Percentiles rank a stretch among this genome's conserved stretches.
These are phyloP conservation scores for Carex arenaria DNA, from an alignment of 202 grass and related monocot species.

Conservation along the genomic window DNA sequence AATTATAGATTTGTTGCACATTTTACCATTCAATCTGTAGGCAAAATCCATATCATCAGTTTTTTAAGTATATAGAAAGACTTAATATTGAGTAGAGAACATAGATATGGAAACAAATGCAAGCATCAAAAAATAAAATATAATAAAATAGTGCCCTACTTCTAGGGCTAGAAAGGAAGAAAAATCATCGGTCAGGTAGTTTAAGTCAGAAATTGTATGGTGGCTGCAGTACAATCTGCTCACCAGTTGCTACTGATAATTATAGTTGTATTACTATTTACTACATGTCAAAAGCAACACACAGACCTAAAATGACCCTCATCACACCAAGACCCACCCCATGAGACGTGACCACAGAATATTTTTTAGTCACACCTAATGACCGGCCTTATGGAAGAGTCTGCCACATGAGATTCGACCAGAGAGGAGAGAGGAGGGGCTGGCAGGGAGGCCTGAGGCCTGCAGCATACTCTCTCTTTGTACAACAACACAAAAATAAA, in stretches of 20 bases:
- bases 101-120: background rate
- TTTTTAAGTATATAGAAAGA: background rate
- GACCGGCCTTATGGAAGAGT: too few relatives aligned
- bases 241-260: too few relatives aligned
- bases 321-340: background rate
- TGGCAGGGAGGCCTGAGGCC: too few relatives aligned
- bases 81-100: background rate
- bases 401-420: too few relatives aligned
- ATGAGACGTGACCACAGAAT: background rate
- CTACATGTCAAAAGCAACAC: background rate
- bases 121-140: background rate
- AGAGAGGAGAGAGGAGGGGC: too few relatives aligned
- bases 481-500: background rate
- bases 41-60: background rate
- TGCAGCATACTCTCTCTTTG: too few relatives aligned
- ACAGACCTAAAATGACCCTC: background rate
- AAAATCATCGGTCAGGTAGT: background rate
- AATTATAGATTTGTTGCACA: background rate
- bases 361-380: too few relatives aligned
- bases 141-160: background rate
- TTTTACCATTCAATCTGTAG: background rate
- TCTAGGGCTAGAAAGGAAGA: background rate
- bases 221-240: too few relatives aligned
- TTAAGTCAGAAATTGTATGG: background rate
- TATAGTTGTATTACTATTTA: background rate